Conservation (phyloP, 2,329 filamentous ascomycete species). For the Chrysoporthe deuterocubensis region DNA sequence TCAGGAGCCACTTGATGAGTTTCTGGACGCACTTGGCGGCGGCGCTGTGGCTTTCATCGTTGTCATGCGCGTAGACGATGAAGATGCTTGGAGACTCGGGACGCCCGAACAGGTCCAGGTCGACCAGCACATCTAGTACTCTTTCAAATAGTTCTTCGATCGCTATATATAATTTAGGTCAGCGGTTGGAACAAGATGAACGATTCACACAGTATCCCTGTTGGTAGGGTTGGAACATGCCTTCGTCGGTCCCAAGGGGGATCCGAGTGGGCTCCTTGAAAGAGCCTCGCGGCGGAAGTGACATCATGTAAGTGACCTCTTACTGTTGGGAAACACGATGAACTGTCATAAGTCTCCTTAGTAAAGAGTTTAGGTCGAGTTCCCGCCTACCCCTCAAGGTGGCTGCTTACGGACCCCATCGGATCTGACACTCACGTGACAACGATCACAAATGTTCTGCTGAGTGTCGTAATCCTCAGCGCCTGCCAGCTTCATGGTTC, state of each 20-base stretch:
- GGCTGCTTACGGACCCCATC: too few species aligned
- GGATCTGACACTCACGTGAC: too few species aligned
- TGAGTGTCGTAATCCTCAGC: too few species aligned
- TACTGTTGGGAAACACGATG: neutral
- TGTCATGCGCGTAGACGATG: conserved; percentile 9
- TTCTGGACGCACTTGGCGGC: neutral
- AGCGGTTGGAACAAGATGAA: neutral
- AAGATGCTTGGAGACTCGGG: conserved; percentile 1
- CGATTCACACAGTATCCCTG: neutral
- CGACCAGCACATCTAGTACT: neutral
- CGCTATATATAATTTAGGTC: neutral
- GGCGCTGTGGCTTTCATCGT: neutral
- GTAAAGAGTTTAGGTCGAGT: neutral
- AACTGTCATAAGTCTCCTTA: neutral
- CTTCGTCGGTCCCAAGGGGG: neutral
- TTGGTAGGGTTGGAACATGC: neutral
- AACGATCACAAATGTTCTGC: too few species aligned
- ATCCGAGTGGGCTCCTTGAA: neutral
- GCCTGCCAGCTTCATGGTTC: neutral
- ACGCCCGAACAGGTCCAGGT: too few species aligned
- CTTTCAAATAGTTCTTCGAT: neutral
- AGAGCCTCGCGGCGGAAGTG: neutral
- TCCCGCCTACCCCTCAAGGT: neutral
- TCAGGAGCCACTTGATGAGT: neutral
- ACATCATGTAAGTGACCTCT: neutral